Conservation (phyloP, 2,329 filamentous ascomycete species). For the Aspergillus niger region DNA sequence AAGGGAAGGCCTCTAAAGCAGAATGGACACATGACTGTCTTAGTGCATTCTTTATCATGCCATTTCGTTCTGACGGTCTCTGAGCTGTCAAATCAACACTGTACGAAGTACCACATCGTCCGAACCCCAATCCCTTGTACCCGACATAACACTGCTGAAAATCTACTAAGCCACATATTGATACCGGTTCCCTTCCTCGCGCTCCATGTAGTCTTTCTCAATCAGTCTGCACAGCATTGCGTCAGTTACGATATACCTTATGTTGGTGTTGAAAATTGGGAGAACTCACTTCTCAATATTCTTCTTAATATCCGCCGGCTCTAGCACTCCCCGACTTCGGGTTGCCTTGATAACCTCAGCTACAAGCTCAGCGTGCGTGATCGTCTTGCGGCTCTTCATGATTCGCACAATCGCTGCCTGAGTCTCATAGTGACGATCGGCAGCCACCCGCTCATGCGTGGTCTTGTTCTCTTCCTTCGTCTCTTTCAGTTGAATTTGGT, state of each 20-base stretch:
- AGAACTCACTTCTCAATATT: conserved; percentile 85
- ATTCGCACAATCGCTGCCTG: conserved; percentile 96
- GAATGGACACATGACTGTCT: background rate
- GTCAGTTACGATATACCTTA: conserved; percentile 4
- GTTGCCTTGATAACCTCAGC: conserved; percentile 92
- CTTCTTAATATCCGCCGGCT: conserved; percentile 86
- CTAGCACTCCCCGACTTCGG: conserved; percentile 79
- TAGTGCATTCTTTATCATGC: conserved; percentile 1
- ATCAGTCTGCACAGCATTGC: conserved; percentile 63
- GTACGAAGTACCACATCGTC: background rate
- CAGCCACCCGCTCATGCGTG: conserved; percentile 85
- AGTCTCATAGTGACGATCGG: conserved; percentile 91
- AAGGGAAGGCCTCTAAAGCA: background rate
- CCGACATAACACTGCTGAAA: background rate
- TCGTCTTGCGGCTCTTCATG: conserved; percentile 90
- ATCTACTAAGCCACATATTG: conserved; percentile 64
- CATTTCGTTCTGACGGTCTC: background rate
- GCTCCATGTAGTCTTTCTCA: conserved; percentile 90
- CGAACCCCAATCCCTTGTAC: background rate
- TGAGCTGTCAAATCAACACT: background rate
- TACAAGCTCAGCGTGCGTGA: conserved; percentile 83
- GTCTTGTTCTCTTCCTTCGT: conserved; percentile 93
- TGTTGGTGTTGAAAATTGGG: background rate
- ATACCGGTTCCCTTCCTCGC: conserved; percentile 69
- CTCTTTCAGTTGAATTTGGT: conserved; percentile 96